These are phyloP conservation scores for Vitis vinifera DNA, from an alignment of 164 flowering plant genomes.

Conservation along the genomic window DNA sequence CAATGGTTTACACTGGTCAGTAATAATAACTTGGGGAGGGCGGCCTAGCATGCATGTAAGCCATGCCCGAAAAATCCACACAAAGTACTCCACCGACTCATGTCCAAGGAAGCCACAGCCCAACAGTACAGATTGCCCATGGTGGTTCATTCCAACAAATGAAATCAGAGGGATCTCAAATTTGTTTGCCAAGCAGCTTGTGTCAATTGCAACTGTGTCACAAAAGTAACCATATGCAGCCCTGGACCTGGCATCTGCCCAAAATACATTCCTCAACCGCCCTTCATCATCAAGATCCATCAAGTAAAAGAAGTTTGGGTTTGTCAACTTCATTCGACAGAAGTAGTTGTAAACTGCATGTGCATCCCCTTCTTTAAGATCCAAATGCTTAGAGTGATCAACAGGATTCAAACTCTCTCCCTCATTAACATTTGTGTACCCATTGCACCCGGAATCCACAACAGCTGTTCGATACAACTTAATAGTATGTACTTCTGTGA, in stretches of 20 bases:
- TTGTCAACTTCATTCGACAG: constrained; percentile 42
- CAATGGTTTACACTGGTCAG: constrained; percentile 38
- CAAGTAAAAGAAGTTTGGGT: constrained; percentile 44
- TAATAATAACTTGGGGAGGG: constrained; percentile 37
- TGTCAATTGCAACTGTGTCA: constrained; percentile 38
- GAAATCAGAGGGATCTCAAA: constrained; percentile 39
- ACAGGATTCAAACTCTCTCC: constrained; percentile 15
- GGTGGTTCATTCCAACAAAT: constrained; percentile 48
- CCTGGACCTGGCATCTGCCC: constrained; percentile 50
- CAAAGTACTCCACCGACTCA: constrained; percentile 33
- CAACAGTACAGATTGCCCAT: constrained; percentile 40
- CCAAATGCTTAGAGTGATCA: constrained; percentile 39
- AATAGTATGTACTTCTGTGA: constrained; percentile 35
- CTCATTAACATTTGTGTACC: constrained; percentile 13
- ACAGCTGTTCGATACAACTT: constrained; percentile 32
- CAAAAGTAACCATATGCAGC: constrained; percentile 28
- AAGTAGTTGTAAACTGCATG: constrained; percentile 39
- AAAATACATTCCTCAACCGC: constrained; percentile 41
- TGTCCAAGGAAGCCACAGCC: constrained; percentile 46
- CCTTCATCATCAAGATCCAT: constrained; percentile 45
- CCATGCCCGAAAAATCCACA: constrained; percentile 47
- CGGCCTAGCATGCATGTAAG: constrained; percentile 37
- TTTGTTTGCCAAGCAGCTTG: constrained; percentile 38
- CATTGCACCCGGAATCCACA: constrained; percentile 22
- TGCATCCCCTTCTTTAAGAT: constrained; percentile 46